Percentiles rank a stretch among this genome's conserved stretches.
These are phyloP conservation scores for Kwoniella dendrophila DNA, from an alignment of 768 basidiomycete species.

Conservation along the genomic window DNA sequence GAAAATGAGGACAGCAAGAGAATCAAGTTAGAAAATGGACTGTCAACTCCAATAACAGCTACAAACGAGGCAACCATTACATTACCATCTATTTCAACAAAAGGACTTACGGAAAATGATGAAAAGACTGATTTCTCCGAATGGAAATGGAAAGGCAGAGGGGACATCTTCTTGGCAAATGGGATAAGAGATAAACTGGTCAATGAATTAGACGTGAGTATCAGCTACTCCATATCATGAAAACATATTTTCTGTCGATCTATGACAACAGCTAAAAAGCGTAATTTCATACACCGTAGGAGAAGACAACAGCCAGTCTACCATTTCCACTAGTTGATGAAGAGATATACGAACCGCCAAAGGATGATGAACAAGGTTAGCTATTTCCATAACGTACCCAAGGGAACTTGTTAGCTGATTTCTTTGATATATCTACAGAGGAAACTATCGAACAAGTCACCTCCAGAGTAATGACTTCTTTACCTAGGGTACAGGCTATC, in stretches of 20 bases:
- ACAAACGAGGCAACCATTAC: background rate
- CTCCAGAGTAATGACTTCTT: slow-evolving; percentile 32
- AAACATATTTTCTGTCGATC: no score
- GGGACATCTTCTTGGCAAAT: slow-evolving; percentile 51
- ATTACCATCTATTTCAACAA: background rate
- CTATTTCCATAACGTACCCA: background rate
- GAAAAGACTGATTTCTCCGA: background rate
- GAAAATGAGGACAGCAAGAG: background rate
- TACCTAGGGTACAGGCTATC: slow-evolving; percentile 52
- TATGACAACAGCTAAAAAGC: background rate
- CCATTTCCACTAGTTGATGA: slow-evolving; percentile 53
- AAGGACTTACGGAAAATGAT: background rate
- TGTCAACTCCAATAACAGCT: background rate
- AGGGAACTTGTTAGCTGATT: background rate
- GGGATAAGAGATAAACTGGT: slow-evolving; percentile 40
- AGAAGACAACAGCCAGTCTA: slow-evolving; percentile 21
- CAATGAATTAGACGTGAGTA: slow-evolving; percentile 33
- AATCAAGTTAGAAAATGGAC: slow-evolving; percentile 3
- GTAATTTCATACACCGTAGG: slow-evolving; percentile 20
- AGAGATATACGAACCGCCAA: slow-evolving; percentile 53
- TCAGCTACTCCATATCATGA: background rate
- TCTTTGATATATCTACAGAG: slow-evolving; percentile 28
- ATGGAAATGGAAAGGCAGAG: slow-evolving; percentile 28
- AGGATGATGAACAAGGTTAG: slow-evolving; percentile 43
- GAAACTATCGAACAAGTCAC: slow-evolving; percentile 52